Conservation (phyloP, 768 basidiomycete genomes). For the Suillus variegatus region DNA sequence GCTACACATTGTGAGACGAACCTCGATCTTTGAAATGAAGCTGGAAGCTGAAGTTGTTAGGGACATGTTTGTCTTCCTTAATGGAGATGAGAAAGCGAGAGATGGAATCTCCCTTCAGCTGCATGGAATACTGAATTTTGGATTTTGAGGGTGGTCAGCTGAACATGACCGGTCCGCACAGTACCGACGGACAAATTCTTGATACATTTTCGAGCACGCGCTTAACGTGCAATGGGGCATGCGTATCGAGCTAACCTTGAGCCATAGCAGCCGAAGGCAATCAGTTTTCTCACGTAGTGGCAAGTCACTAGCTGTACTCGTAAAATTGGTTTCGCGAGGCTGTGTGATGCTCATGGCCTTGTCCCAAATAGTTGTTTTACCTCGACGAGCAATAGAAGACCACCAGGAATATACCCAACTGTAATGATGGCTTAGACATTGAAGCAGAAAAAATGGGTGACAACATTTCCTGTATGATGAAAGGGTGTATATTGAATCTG, state of each 20-base stretch:
- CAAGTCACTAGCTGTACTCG: neutral
- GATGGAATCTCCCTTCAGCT: neutral
- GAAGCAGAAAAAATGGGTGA: neutral
- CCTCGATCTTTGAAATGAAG: constrained; percentile 32
- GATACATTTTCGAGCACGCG: neutral
- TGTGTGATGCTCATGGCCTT: neutral
- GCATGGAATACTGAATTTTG: neutral
- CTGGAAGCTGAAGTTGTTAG: constrained; percentile 18
- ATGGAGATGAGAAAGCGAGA: too few species aligned
- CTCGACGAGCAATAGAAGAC: neutral
- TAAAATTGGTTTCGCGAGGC: neutral
- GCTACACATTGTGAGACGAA: constrained; percentile 6
- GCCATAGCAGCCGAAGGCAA: neutral
- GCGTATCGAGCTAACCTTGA: neutral
- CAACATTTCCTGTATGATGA: neutral
- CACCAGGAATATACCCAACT: neutral
- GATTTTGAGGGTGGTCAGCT: neutral
- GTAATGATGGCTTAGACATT: neutral
- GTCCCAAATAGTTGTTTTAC: neutral
- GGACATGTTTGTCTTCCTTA: constrained; percentile 12
- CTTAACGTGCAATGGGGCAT: neutral
- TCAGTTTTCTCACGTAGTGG: neutral
- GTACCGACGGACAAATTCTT: neutral
- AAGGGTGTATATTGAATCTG: neutral
- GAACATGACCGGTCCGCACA: neutral